Evolutionary conservation across 2,329 filamentous ascomycete species (phyloP).

Genomic region (Ophiocordyceps australis): DNA sequence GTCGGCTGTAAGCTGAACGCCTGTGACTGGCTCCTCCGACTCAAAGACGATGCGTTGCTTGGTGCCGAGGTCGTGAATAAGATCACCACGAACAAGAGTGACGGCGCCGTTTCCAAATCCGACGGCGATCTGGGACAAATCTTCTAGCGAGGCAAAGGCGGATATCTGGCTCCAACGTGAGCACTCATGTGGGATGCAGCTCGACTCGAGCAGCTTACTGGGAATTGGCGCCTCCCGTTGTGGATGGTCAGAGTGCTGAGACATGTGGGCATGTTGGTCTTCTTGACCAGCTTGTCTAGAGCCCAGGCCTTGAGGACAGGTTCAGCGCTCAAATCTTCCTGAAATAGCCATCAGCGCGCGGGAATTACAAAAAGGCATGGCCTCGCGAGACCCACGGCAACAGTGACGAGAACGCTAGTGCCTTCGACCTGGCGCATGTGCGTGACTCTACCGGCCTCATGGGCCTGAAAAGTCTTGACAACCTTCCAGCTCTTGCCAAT

Average conservation of each 20-base stretch:
- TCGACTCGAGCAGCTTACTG: slow-evolving; percentile 31
- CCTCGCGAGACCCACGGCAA: slow-evolving; percentile 30
- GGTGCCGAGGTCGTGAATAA: slow-evolving; percentile 88
- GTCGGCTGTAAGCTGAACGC: slow-evolving; percentile 56
- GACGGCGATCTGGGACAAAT: slow-evolving; percentile 82
- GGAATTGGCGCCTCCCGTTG: slow-evolving; percentile 83
- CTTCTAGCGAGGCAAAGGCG: slow-evolving; percentile 71
- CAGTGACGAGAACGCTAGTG: slow-evolving; percentile 70
- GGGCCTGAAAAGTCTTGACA: slow-evolving; percentile 69
- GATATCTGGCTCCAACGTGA: slow-evolving; percentile 40
- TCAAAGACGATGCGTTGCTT: slow-evolving; percentile 92
- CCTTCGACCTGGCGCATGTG: slow-evolving; percentile 86
- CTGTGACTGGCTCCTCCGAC: slow-evolving; percentile 89
- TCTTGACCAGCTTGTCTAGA: slow-evolving; percentile 83
- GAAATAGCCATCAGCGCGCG: slow-evolving; percentile 1
- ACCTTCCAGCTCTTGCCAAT: slow-evolving; percentile 78
- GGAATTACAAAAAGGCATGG: neutral
- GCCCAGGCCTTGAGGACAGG: slow-evolving; percentile 96
- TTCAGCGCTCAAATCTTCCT: slow-evolving; percentile 76
- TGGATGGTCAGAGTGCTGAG: slow-evolving; percentile 72
- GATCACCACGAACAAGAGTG: slow-evolving; percentile 79
- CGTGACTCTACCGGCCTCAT: slow-evolving; percentile 64
- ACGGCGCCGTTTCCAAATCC: slow-evolving; percentile 94
- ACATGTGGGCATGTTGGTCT: slow-evolving; percentile 76
- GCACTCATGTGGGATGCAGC: rapidly evolving